Evolutionary conservation across 768 basidiomycete species (phyloP).

Genomic region (Agrocybe pediades): DNA sequence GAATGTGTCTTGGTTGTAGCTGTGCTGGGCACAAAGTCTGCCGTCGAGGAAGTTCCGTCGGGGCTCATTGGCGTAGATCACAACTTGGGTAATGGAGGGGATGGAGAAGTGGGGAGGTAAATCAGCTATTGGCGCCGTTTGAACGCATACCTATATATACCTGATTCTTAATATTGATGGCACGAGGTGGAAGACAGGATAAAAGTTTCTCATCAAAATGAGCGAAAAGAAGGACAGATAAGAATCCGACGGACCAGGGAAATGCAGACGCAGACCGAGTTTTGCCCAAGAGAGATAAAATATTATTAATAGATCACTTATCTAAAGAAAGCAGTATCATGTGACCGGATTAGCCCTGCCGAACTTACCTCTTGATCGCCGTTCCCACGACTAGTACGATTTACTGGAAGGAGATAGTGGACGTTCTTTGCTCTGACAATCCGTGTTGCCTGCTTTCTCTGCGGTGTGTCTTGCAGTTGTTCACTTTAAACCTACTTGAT

Average conservation of each 20-base stretch:
- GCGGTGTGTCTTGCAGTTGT: too few species aligned
- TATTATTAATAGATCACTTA: background rate
- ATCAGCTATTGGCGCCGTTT: conserved; percentile 19
- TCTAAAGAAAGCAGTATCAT: conserved; percentile 6
- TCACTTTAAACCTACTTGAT: too few species aligned
- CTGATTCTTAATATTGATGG: conserved; percentile 5
- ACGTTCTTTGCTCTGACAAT: background rate
- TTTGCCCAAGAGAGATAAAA: conserved; percentile 2
- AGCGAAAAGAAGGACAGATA: conserved; percentile 4
- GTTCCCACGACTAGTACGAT: background rate
- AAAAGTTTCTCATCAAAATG: conserved; percentile 1
- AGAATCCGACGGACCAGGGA: background rate
- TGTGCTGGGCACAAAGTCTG: conserved; percentile 15
- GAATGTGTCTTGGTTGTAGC: conserved; percentile 17
- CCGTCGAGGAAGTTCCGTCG: conserved; percentile 13
- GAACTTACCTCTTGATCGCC: background rate
- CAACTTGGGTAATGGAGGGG: too few species aligned
- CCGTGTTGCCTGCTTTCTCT: background rate
- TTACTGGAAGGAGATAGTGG: background rate
- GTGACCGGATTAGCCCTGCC: conserved; percentile 8
- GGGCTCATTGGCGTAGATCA: conserved; percentile 14
- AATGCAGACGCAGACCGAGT: background rate
- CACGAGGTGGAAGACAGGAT: too few species aligned
- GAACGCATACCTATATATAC: conserved; percentile 16
- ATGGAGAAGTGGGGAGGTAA: conserved; percentile 15